phyloP scores from a whole-genome alignment of 371 early-diverging fungal species.

The Cokeromyces recurvatus region DNA sequence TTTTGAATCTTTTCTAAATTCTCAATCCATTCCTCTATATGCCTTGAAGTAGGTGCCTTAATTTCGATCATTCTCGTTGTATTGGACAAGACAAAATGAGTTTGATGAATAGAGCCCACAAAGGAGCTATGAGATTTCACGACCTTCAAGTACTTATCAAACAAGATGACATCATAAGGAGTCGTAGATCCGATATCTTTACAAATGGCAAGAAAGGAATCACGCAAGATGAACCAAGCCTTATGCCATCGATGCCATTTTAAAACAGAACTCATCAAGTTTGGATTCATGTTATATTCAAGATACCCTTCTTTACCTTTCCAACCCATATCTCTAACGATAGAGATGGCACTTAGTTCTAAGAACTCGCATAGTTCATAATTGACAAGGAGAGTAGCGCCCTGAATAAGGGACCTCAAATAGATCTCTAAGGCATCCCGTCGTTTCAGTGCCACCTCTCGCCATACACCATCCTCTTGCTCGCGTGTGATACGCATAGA shows the following conservation, averaged over 20 bases:
- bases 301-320: conserved; percentile 82
- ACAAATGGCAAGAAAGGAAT: conserved; percentile 52
- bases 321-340: conserved; percentile 75
- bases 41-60: conserved; percentile 55
- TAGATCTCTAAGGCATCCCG: conserved; percentile 61
- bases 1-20: conserved; percentile 48
- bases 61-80: conserved; percentile 57
- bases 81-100: conserved; percentile 43
- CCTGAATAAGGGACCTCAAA: conserved; percentile 50
- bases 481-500: conserved; percentile 28
- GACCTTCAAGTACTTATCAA: conserved; percentile 60
- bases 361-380: conserved; percentile 76
- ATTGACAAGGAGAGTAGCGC: conserved; percentile 46
- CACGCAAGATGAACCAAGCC: conserved; percentile 65
- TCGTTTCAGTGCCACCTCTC: conserved; percentile 48
- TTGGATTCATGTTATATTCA: conserved; percentile 40
- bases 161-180: conserved; percentile 67
- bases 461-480: conserved; percentile 23
- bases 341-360: conserved; percentile 67
- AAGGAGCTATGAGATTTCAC: background rate
- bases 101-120: conserved; percentile 37
- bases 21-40: conserved; percentile 61
- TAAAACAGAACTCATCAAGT: conserved; percentile 3
- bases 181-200: conserved; percentile 37
- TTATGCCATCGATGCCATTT: conserved; percentile 47